Base-by-base conservation (phyloP, 345 rosid species). In the Ceriops zippeliana region DNA sequence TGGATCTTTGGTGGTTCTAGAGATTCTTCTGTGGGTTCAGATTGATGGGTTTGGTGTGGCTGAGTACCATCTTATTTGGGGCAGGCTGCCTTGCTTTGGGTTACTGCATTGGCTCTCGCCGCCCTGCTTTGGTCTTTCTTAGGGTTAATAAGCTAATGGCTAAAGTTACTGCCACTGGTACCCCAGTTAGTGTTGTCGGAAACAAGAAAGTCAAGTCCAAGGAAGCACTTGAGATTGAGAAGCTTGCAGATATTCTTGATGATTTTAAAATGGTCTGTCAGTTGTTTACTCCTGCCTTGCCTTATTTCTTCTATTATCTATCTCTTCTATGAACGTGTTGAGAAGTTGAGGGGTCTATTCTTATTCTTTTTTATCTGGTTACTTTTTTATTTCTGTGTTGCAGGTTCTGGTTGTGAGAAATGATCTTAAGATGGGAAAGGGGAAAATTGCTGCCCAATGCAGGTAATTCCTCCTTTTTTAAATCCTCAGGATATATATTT, bases 401-500 rank as follows among this genome's bases (percentile, higher is more conserved):
- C 78, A 92, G 99, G 92, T 95, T 61, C 86, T 95, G 86, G 92
- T 92, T 68, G 99, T 92, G 73, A 84, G 99, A 73, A 92, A 88
- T 74, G 98, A 95, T 83, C 92, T 95, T 63, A 95, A 90, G 86
- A 95, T 92, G 99, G 99, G 99, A 62, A 95, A 95, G 80, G 99
- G 99, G 58, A 95, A 95, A 86, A 90, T 92, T 83, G 98, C 97
- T 13, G 97, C 99, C 46, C 98, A 95, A 61, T 95, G 98, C 93
- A 90, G 99, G 99, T 93, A 69, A 15, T 65, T 9, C 26, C 28
- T 22, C 52, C 34, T 51, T 1, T 1, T 54, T 10, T 28, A 15
- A 5, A 24, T 21, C 51, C 61, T 24, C 26, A 61, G n/a, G 37
- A 26, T 56, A 21, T 20, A 22, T 24, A 16, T 56, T 56, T 16